These are phyloP conservation scores for Colletotrichum karsti DNA, from an alignment of 2,329 filamentous ascomycete species.

Conservation along the genomic window DNA sequence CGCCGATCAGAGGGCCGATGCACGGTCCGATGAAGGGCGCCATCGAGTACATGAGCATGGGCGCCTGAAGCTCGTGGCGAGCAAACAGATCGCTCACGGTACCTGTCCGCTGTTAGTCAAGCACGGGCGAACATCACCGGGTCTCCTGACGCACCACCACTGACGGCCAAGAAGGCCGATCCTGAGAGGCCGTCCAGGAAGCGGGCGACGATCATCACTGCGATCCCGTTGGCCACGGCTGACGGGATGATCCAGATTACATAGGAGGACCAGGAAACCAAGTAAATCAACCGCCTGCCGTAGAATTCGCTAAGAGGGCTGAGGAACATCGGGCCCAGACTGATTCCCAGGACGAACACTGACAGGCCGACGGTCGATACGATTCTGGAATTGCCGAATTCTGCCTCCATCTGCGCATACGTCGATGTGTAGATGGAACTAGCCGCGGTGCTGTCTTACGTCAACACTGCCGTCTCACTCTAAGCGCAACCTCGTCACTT, in stretches of 20 bases:
- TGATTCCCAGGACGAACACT: slow-evolving; percentile 80
- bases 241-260: slow-evolving; percentile 83
- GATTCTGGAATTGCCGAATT: slow-evolving; percentile 76
- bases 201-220: slow-evolving; percentile 79
- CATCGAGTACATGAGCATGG: slow-evolving; percentile 84
- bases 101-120: neutral
- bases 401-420: slow-evolving; percentile 77
- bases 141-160: too few relatives aligned
- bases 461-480: neutral
- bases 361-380: slow-evolving; percentile 84
- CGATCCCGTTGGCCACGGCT: slow-evolving; percentile 82
- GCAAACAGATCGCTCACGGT: slow-evolving; percentile 85
- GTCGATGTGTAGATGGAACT: slow-evolving; percentile 91
- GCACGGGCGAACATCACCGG: too few relatives aligned
- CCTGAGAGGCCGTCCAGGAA: slow-evolving; percentile 82
- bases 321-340: slow-evolving; percentile 69
- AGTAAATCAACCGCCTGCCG: slow-evolving; percentile 83
- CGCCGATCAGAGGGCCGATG: slow-evolving; percentile 71
- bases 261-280: slow-evolving; percentile 78
- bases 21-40: slow-evolving; percentile 71
- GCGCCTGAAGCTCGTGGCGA: slow-evolving; percentile 73
- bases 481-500: slow-evolving; percentile 52
- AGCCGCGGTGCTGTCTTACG: slow-evolving; percentile 72
- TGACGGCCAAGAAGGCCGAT: slow-evolving; percentile 73
- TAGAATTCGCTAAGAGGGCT: slow-evolving; percentile 80